Evolutionary conservation across 2,329 filamentous ascomycete genomes (phyloP).

Genomic region (Sclerotinia spermophila): DNA sequence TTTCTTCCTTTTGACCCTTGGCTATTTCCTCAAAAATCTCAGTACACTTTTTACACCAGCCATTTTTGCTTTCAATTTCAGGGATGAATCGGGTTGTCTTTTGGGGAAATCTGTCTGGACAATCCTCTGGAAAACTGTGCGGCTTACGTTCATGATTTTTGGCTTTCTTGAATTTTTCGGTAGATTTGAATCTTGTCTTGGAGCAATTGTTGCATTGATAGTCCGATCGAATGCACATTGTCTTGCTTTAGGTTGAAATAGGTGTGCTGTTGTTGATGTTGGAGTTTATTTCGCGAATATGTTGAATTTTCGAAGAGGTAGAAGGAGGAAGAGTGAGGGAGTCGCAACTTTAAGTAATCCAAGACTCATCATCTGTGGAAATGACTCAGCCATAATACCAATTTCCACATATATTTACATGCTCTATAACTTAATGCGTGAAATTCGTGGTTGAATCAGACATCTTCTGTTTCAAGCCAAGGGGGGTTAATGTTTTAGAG

Average conservation of each 20-base stretch:
- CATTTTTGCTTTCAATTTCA: not conserved
- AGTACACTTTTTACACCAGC: not conserved
- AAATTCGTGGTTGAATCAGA: not conserved
- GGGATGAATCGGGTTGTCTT: fast-evolving
- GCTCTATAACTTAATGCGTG: not conserved
- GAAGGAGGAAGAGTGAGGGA: not conserved
- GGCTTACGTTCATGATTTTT: not conserved
- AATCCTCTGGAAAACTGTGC: not conserved
- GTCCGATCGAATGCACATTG: not conserved
- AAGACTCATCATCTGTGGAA: not conserved
- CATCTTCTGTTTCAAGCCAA: not conserved
- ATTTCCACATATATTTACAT: not conserved
- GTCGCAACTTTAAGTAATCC: not conserved
- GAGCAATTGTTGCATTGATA: not conserved
- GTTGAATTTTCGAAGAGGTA: not conserved
- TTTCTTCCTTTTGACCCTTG: not conserved
- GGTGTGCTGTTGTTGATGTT: not conserved
- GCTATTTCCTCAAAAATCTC: not conserved
- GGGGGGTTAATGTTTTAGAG: too few relatives aligned
- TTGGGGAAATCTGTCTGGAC: not conserved
- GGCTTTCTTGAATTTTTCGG: not conserved
- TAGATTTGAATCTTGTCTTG: not conserved
- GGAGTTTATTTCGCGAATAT: not conserved
- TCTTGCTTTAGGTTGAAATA: not conserved
- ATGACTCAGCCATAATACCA: not conserved